Evolutionary conservation across 2,329 filamentous ascomycete genomes (phyloP).

Genomic region (Magnaporthiopsis rhizophila): DNA sequence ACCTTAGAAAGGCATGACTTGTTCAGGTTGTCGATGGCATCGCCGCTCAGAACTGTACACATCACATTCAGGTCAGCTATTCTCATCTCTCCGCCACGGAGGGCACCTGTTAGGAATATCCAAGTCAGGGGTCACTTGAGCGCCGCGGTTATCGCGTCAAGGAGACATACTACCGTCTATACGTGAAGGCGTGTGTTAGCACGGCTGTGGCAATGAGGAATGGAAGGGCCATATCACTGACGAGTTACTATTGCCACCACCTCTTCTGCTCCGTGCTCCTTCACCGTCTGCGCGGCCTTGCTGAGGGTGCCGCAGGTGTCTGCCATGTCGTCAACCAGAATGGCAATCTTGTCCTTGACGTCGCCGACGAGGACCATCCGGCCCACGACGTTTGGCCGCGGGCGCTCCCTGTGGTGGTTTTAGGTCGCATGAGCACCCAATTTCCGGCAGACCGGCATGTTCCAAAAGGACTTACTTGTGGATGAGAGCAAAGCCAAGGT

Average conservation of each 20-base stretch:
- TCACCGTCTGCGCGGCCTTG: constrained; percentile 85
- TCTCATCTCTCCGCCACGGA: neutral
- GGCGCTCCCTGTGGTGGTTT: constrained; percentile 55
- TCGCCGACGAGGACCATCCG: constrained; percentile 94
- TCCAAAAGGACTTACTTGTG: constrained; percentile 52
- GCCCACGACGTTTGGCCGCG: constrained; percentile 71
- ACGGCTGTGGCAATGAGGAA: neutral
- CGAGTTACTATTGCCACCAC: constrained; percentile 86
- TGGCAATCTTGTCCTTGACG: constrained; percentile 83
- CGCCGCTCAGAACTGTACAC: constrained; percentile 64
- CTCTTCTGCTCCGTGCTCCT: constrained; percentile 76
- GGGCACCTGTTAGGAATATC: neutral
- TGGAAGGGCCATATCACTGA: neutral
- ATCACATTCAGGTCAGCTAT: constrained; percentile 46
- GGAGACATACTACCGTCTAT: constrained; percentile 10
- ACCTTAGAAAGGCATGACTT: constrained; percentile 66
- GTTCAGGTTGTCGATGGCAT: constrained; percentile 81
- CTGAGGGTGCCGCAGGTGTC: constrained; percentile 39
- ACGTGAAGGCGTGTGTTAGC: neutral
- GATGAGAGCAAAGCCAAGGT: constrained; percentile 86
- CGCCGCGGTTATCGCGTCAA: constrained; percentile 10
- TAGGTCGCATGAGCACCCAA: neutral
- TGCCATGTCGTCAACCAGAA: constrained; percentile 48
- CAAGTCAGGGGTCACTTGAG: neutral
- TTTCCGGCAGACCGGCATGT: neutral